Conservation (phyloP, 129 eudicot species). For the Tagetes patula region DNA sequence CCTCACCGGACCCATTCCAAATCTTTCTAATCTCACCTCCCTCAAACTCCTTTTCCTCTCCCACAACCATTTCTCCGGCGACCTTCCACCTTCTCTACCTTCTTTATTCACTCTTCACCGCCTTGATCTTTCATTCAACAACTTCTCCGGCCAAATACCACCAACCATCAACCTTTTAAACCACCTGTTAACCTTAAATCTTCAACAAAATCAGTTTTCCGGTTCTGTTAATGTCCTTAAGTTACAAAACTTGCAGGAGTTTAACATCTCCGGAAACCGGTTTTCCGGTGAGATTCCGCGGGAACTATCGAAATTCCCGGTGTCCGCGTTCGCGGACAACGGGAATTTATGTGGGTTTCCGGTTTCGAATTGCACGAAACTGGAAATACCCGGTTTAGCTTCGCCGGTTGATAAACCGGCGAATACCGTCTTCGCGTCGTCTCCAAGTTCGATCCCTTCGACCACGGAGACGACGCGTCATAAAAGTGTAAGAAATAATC, state of each 20-base stretch:
- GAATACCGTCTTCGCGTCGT: conserved; percentile 37
- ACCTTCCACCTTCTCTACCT: conserved; percentile 42
- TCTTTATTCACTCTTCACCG: conserved; percentile 35
- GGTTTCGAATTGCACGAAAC: conserved; percentile 40
- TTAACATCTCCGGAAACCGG: conserved; percentile 54
- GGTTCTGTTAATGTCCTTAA: conserved; percentile 41
- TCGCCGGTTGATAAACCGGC: conserved; percentile 44
- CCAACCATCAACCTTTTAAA: conserved; percentile 38
- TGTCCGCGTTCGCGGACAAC: conserved; percentile 50
- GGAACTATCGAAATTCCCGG: conserved; percentile 53
- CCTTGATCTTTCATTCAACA: conserved; percentile 72
- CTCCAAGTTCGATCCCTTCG: conserved; percentile 49
- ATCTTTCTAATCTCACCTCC: conserved; percentile 50
- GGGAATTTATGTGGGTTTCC: conserved; percentile 64
- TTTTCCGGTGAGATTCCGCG: conserved; percentile 62
- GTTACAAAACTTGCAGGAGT: conserved; percentile 46
- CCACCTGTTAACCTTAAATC: conserved; percentile 56
- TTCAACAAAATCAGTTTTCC: conserved; percentile 51
- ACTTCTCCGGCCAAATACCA: conserved; percentile 60
- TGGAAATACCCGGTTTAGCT: conserved; percentile 31
- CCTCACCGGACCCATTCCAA: conserved; percentile 63
- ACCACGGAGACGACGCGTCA: conserved; percentile 30
- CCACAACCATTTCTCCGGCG: conserved; percentile 57
- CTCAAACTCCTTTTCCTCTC: conserved; percentile 66
- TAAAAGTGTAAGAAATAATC: conserved; percentile 14